These are phyloP conservation scores for Irpex rosettiformis DNA, from an alignment of 1,284 basidiomycete genomes.

Conservation along the genomic window DNA sequence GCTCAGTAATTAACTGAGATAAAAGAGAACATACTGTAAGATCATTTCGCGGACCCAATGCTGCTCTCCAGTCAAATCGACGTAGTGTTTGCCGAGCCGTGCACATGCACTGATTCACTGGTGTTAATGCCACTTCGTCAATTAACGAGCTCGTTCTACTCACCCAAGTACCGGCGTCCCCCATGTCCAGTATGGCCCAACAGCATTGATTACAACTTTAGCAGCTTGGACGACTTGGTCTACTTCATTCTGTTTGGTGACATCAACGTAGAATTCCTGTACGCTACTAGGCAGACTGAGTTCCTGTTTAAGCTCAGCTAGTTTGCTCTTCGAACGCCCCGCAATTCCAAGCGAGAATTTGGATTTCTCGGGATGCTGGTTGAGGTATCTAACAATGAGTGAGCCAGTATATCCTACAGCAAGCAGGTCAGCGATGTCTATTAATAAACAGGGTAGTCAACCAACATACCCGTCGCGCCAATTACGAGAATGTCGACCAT, in stretches of 20 bases:
- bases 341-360: constrained; percentile 60
- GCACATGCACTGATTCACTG: constrained; percentile 40
- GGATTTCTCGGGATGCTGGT: constrained; percentile 53
- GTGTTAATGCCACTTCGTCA: background rate
- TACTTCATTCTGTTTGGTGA: constrained; percentile 42
- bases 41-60: constrained; percentile 53
- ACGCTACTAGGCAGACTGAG: constrained; percentile 36
- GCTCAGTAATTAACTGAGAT: background rate
- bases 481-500: constrained; percentile 56
- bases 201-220: constrained; percentile 63
- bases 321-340: constrained; percentile 55
- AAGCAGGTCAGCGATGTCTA: background rate
- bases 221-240: constrained; percentile 50
- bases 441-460: background rate
- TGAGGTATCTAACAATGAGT: constrained; percentile 58
- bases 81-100: constrained; percentile 55
- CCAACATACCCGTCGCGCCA: constrained; percentile 49
- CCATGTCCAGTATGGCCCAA: constrained; percentile 64
- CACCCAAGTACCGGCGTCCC: constrained; percentile 62
- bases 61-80: constrained; percentile 61
- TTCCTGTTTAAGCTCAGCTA: constrained; percentile 37
- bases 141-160: constrained; percentile 11
- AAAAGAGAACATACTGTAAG: constrained; percentile 33
- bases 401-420: constrained; percentile 59
- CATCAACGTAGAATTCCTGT: constrained; percentile 47